These are phyloP conservation scores for Crithidia thermophila DNA, from an alignment of 208 protist species.

Conservation along the genomic window DNA sequence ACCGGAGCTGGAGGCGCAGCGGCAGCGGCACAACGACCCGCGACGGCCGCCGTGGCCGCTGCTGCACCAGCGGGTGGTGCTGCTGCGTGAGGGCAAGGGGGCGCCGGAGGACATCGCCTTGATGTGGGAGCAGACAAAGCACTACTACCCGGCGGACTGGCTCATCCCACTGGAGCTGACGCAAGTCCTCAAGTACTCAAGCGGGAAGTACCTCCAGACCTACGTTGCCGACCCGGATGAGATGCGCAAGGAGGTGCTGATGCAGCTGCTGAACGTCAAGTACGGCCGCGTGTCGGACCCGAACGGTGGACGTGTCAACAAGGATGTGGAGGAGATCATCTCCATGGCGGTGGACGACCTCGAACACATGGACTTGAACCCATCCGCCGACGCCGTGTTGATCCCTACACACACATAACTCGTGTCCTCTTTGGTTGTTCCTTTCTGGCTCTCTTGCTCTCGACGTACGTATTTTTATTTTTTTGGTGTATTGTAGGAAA, in stretches of 20 bases:
- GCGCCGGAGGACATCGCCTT: conserved; percentile 75
- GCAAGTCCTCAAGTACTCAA: conserved; percentile 87
- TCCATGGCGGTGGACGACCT: conserved; percentile 80
- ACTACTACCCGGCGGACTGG: conserved; percentile 89
- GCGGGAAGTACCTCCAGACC: conserved; percentile 71
- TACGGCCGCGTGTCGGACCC: conserved; percentile 74
- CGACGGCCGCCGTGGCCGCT: conserved; percentile 84
- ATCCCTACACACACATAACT: conserved; percentile 79
- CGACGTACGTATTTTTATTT: background rate
- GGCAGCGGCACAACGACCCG: conserved; percentile 71
- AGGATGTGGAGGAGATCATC: conserved; percentile 87
- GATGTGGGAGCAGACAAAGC: conserved; percentile 82
- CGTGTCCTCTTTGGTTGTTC: background rate
- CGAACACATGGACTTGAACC: conserved; percentile 73
- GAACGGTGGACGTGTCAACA: conserved; percentile 67
- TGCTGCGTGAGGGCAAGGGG: conserved; percentile 79
- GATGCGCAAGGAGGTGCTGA: conserved; percentile 81
- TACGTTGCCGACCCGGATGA: conserved; percentile 84
- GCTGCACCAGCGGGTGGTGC: conserved; percentile 79
- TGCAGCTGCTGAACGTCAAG: conserved; percentile 83
- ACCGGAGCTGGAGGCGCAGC: conserved; percentile 67
- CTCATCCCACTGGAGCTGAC: conserved; percentile 85
- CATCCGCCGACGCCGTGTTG: conserved; percentile 44
- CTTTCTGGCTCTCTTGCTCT: background rate
- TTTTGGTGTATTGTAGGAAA: background rate